Evolutionary conservation across 108 stramenopile species (phyloP).

Genomic region (Discostella stelligeroides): DNA sequence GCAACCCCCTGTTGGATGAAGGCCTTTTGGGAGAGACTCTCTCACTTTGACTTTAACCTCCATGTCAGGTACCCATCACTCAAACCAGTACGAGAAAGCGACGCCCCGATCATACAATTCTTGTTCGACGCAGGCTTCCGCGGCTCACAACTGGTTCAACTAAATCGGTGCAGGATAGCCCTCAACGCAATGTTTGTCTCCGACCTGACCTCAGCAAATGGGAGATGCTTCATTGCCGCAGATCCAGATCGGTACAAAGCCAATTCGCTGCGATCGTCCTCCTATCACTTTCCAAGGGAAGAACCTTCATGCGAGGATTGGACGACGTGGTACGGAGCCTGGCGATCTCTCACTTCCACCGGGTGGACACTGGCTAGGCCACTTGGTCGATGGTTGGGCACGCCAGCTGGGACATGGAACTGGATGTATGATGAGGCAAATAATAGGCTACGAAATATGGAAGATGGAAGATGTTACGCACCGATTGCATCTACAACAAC

Average conservation of each 20-base stretch:
- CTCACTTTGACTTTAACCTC: not conserved
- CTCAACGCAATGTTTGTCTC: not conserved
- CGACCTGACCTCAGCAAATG: constrained; percentile 2
- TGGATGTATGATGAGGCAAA: not conserved
- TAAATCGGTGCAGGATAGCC: constrained; percentile 6
- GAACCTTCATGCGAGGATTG: not conserved
- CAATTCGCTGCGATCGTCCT: not conserved
- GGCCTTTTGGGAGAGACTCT: not conserved
- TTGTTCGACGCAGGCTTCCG: not conserved
- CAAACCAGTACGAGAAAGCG: not conserved
- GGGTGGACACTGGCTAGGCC: not conserved
- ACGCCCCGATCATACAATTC: not conserved
- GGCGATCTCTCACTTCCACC: not conserved
- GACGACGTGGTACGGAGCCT: not conserved
- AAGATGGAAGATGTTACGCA: too few species aligned
- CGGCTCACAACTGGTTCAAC: not conserved
- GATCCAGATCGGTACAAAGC: not conserved
- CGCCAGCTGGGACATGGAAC: not conserved
- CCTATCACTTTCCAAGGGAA: not conserved
- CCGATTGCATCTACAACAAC: too few species aligned
- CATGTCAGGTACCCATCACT: not conserved
- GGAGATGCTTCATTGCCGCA: not conserved
- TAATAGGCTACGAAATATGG: too few species aligned
- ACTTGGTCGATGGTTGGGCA: not conserved
- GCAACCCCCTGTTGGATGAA: not conserved